phyloP scores from a whole-genome alignment of 83 land plant species.

The Isoetes engelmannii region DNA sequence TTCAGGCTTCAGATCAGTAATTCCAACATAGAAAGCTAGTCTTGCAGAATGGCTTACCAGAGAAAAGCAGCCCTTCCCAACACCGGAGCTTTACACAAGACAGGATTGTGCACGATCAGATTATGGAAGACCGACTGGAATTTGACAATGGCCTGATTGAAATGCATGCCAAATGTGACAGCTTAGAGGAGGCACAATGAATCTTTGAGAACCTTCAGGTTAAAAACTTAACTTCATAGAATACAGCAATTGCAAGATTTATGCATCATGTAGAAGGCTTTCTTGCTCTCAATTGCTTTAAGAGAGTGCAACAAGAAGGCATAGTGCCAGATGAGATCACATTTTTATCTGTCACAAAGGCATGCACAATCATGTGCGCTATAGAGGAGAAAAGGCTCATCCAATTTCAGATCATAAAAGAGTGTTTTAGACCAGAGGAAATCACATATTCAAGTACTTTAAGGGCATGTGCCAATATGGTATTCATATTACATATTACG shows the following conservation, averaged over 20 bases:
- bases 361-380: background rate
- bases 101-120: background rate
- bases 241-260: background rate
- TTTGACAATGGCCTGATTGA: conserved; percentile 20
- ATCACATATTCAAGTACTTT: too few species aligned
- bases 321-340: background rate
- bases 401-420: background rate
- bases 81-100: conserved; percentile 17
- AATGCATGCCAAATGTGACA: conserved; percentile 20
- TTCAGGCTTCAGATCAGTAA: too few species aligned
- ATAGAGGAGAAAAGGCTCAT: background rate
- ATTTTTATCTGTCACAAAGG: conserved; percentile 1
- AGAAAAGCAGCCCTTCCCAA: too few species aligned
- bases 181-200: conserved; percentile 13
- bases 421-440: background rate
- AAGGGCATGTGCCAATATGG: too few species aligned
- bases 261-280: background rate
- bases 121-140: conserved; percentile 9
- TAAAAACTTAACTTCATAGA: background rate
- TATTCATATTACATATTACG: too few species aligned
- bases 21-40: too few species aligned
- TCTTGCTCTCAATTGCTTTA: background rate
- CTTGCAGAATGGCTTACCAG: too few species aligned
- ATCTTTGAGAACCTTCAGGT: conserved; percentile 17
- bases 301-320: background rate